Conservation (phyloP, 164 flowering plant genomes). For the Vitis rupestris region DNA sequence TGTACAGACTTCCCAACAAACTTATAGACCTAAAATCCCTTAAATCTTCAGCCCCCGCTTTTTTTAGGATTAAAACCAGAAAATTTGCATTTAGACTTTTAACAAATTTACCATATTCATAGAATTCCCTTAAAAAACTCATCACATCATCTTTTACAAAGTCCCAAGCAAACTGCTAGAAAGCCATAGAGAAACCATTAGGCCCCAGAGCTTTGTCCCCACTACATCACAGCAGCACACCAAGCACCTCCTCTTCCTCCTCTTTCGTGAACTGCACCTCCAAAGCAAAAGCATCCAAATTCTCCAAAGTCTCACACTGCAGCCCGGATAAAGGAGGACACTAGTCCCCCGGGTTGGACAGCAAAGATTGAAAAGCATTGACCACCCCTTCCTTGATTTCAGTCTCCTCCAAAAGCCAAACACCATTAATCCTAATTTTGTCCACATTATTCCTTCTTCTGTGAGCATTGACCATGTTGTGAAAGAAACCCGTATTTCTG, state of each 20-base stretch:
- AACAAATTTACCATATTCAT: background rate
- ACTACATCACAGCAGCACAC: background rate
- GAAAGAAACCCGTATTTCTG: too few relatives aligned
- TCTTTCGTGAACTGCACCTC: background rate
- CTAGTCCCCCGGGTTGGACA: too few relatives aligned
- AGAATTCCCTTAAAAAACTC: background rate
- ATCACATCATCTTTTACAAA: background rate
- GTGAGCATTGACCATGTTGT: too few relatives aligned
- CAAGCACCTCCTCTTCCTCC: background rate
- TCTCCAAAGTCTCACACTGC: background rate
- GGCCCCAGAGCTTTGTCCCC: background rate
- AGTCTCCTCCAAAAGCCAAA: too few relatives aligned
- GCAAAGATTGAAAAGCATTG: too few relatives aligned
- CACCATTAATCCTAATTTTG: too few relatives aligned
- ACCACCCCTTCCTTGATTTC: too few relatives aligned
- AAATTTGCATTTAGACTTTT: background rate
- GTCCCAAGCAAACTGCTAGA: background rate
- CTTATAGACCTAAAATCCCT: background rate
- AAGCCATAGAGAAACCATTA: background rate
- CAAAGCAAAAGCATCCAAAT: background rate
- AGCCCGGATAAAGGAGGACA: background rate
- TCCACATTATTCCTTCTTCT: too few relatives aligned
- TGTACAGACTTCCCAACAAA: background rate
- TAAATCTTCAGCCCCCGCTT: background rate
- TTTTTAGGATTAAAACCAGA: background rate